These are phyloP conservation scores for Clavulina sp. DNA, from an alignment of 768 basidiomycete genomes.

Conservation along the genomic window DNA sequence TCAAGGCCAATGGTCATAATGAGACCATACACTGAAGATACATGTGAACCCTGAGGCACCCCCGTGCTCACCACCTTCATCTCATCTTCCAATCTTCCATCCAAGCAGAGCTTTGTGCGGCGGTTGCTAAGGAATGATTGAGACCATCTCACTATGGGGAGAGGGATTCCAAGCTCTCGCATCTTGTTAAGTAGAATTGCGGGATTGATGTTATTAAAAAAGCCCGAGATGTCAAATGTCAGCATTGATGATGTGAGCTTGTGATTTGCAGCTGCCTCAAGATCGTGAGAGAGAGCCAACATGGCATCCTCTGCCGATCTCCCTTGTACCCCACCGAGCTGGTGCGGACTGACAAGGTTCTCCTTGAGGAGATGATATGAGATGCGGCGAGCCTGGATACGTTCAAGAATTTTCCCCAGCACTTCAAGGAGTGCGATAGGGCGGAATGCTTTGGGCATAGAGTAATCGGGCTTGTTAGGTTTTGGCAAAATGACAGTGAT, in stretches of 20 bases:
- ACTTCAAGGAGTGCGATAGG: constrained; percentile 25
- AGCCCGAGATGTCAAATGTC: constrained; percentile 4
- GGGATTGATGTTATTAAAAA: constrained; percentile 6
- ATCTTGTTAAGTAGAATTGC: constrained; percentile 7
- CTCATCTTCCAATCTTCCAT: not conserved
- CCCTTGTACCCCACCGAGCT: constrained; percentile 8
- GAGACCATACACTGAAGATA: not conserved
- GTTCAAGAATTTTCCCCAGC: constrained; percentile 17
- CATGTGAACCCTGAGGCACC: not conserved
- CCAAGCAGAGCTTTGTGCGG: not conserved
- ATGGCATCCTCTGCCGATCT: constrained; percentile 9
- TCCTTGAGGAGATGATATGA: not conserved
- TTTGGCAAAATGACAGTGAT: constrained; percentile 21
- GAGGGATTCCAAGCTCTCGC: constrained; percentile 1
- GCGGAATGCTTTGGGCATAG: constrained; percentile 18
- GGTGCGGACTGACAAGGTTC: constrained; percentile 6
- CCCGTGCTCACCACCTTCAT: not conserved
- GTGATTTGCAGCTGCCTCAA: constrained; percentile 7
- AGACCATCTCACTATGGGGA: not conserved
- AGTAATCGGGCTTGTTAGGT: constrained; percentile 22
- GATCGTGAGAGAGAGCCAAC: not conserved
- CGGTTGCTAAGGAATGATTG: not conserved
- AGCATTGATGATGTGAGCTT: not conserved
- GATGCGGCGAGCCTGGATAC: not conserved
- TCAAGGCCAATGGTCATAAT: too few relatives aligned